These are phyloP conservation scores for Dipodascopsis uninucleata DNA, from an alignment of 805 yeast genomes.

Conservation along the genomic window DNA sequence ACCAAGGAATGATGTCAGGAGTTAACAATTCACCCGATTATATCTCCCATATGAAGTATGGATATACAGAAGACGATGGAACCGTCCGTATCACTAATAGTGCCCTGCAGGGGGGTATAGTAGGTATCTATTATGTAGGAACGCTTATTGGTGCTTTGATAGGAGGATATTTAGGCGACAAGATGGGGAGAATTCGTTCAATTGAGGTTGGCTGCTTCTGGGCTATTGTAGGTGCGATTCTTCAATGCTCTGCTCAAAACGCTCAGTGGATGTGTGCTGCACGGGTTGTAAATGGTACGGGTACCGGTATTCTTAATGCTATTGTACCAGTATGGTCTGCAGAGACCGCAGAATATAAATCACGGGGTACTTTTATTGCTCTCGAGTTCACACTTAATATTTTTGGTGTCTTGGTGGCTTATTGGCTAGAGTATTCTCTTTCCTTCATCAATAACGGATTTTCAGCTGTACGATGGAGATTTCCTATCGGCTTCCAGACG, in stretches of 20 bases:
- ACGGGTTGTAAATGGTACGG: constrained; percentile 45
- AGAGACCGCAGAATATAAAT: constrained; percentile 60
- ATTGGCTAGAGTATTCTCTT: constrained; percentile 66
- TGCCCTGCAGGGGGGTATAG: constrained; percentile 34
- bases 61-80: constrained; percentile 24
- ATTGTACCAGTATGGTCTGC: constrained; percentile 71
- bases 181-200: constrained; percentile 55
- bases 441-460: constrained; percentile 41
- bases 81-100: constrained; percentile 28
- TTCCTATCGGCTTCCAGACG: constrained; percentile 67
- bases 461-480: constrained; percentile 53
- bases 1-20: constrained; percentile 44
- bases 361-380: constrained; percentile 48
- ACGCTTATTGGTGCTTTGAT: constrained; percentile 21
- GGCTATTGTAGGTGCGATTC: constrained; percentile 45
- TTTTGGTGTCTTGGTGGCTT: constrained; percentile 66
- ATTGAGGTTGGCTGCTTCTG: constrained; percentile 34
- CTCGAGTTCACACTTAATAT: constrained; percentile 57
- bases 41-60: constrained; percentile 32
- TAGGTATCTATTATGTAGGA: constrained; percentile 37
- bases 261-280: constrained; percentile 61
- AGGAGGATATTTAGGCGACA: constrained; percentile 46
- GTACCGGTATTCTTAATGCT: constrained; percentile 31
- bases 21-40: constrained; percentile 36
- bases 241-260: constrained; percentile 45